Conservation (phyloP, 192 early-diverging fungal genomes). For the Coemansia sp. region DNA sequence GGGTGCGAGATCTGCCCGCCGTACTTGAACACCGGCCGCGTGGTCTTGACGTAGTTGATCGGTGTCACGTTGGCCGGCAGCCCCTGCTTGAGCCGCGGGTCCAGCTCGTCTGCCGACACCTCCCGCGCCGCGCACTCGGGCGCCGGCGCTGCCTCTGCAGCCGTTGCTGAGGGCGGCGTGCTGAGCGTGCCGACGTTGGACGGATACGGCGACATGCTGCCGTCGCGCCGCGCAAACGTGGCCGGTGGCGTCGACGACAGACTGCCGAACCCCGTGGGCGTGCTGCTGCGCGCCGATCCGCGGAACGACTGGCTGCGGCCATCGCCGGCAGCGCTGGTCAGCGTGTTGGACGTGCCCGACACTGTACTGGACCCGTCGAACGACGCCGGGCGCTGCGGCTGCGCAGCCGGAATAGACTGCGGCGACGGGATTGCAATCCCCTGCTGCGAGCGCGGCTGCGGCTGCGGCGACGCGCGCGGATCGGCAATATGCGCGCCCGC, state of each 20-base stretch:
- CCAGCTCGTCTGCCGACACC: constrained; percentile 28
- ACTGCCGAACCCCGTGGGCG: constrained; percentile 24
- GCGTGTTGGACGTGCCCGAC: constrained; percentile 11
- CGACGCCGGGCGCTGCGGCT: constrained; percentile 28
- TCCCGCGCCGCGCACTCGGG: not conserved
- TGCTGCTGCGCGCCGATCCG: constrained; percentile 10
- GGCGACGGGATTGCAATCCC: constrained; percentile 10
- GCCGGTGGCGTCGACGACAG: constrained; percentile 34
- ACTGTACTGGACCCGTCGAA: constrained; percentile 20
- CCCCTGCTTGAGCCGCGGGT: constrained; percentile 18
- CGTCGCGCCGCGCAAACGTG: constrained; percentile 28
- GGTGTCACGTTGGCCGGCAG: constrained; percentile 40
- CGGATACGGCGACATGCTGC: constrained; percentile 48
- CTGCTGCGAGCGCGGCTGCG: not conserved
- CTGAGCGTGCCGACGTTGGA: constrained; percentile 39
- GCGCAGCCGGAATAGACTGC: constrained; percentile 8
- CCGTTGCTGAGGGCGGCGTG: constrained; percentile 3
- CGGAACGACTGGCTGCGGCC: constrained; percentile 14
- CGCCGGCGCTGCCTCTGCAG: not conserved
- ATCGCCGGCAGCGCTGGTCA: not conserved
- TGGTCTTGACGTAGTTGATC: constrained; percentile 49
- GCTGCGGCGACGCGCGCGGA: not conserved
- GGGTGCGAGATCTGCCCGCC: constrained; percentile 45
- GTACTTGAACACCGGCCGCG: constrained; percentile 45
- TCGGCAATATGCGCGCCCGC: constrained; percentile 6